Evolutionary conservation across 2,329 filamentous ascomycete genomes (phyloP).

Genomic region (Aureobasidium leucospermi): DNA sequence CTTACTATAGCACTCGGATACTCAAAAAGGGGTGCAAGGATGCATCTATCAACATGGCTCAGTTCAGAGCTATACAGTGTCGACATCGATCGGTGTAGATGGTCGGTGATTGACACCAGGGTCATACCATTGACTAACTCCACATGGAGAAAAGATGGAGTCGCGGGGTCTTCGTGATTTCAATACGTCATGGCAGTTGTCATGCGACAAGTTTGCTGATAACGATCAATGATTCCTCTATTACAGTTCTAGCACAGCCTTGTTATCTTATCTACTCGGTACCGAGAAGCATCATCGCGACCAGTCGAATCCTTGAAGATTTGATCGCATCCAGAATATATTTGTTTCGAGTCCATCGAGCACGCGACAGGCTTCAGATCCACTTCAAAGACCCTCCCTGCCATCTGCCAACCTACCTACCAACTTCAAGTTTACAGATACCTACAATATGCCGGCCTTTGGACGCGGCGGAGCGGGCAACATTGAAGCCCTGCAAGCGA

Average conservation of each 20-base stretch:
- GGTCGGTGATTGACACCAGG: background rate
- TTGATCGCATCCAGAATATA: no score
- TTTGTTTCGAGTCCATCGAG: background rate
- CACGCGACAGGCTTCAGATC: background rate
- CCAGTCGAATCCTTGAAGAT: background rate
- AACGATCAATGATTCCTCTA: background rate
- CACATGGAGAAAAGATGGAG: background rate
- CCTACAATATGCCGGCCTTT: conserved; percentile 2
- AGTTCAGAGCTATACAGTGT: background rate
- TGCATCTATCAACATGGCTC: background rate
- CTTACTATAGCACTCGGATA: no score
- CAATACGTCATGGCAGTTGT: conserved; percentile 1
- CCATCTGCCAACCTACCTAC: background rate
- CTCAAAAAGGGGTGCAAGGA: no score
- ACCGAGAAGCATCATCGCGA: no score
- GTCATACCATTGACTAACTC: background rate
- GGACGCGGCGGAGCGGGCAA: conserved; percentile 43
- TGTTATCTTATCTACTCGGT: background rate
- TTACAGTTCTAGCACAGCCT: background rate
- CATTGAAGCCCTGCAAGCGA: conserved; percentile 23
- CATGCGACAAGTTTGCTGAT: background rate
- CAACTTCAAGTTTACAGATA: background rate
- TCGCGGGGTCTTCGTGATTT: background rate
- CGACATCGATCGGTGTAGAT: background rate
- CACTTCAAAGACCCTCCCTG: background rate